Evolutionary conservation across 2,329 filamentous ascomycete genomes (phyloP).

Genomic region (Orbilia brochopaga): DNA sequence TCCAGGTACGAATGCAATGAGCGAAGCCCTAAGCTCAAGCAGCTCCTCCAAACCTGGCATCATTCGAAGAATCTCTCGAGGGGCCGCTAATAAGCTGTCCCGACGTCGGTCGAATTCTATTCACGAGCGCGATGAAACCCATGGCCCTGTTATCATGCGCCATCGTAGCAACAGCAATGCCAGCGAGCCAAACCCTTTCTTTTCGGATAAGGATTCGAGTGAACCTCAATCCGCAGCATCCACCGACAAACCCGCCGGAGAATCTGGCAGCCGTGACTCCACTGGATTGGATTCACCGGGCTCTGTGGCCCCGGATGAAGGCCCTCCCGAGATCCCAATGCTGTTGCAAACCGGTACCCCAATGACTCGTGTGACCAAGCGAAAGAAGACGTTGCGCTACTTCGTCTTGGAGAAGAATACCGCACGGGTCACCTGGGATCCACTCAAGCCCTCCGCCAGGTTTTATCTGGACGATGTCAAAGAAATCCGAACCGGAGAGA

Average conservation of each 20-base stretch:
- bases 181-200: constrained; percentile 63
- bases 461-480: constrained; percentile 96
- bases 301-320: constrained; percentile 56
- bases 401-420: constrained; percentile 81
- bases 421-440: constrained; percentile 88
- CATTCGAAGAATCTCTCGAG: constrained; percentile 83
- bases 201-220: constrained; percentile 59
- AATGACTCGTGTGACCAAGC: constrained; percentile 84
- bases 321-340: constrained; percentile 75
- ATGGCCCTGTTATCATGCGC: constrained; percentile 85
- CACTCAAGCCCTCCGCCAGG: constrained; percentile 75
- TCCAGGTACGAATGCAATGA: constrained; percentile 64
- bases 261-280: constrained; percentile 20
- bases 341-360: constrained; percentile 78
- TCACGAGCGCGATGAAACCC: constrained; percentile 81
- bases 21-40: constrained; percentile 65
- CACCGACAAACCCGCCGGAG: constrained; percentile 55
- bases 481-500: constrained; percentile 80
- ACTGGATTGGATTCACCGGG: constrained; percentile 59
- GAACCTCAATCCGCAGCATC: constrained; percentile 63
- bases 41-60: constrained; percentile 69
- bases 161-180: constrained; percentile 88
- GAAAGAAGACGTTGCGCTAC: constrained; percentile 73
- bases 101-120: constrained; percentile 78
- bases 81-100: constrained; percentile 72